These are phyloP conservation scores for Penicillium taxi DNA, from an alignment of 495 filamentous ascomycete genomes.

Conservation along the genomic window DNA sequence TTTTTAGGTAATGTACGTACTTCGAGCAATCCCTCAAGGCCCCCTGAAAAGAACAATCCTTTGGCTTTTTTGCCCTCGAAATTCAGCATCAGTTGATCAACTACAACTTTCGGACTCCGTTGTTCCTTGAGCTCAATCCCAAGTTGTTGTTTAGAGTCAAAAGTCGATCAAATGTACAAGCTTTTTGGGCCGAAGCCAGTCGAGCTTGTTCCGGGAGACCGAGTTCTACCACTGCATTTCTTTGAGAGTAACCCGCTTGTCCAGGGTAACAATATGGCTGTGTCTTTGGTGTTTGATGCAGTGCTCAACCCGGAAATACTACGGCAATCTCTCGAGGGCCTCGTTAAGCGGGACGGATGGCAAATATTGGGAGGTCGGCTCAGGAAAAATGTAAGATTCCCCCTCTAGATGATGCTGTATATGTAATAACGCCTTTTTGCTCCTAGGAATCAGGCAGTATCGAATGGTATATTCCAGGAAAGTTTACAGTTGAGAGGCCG, in stretches of 20 bases:
- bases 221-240: slow-evolving; percentile 16
- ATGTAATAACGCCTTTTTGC: background rate
- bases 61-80: no score
- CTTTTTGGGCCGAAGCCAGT: slow-evolving; percentile 11
- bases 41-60: no score
- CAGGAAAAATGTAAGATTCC: slow-evolving; percentile 29
- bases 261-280: slow-evolving; percentile 20
- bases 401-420: background rate
- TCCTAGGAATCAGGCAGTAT: slow-evolving; percentile 22
- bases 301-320: slow-evolving; percentile 40
- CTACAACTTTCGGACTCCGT: no score
- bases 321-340: slow-evolving; percentile 26
- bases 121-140: background rate
- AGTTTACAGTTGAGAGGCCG: slow-evolving; percentile 29
- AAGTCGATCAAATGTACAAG: slow-evolving; percentile 6
- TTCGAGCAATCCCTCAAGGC: background rate
- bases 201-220: slow-evolving; percentile 13
- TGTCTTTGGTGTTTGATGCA: slow-evolving; percentile 40
- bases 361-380: slow-evolving; percentile 40
- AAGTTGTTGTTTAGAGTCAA: background rate
- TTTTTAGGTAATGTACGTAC: background rate
- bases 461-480: slow-evolving; percentile 37
- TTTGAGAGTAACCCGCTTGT: slow-evolving; percentile 17
- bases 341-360: slow-evolving; percentile 37
- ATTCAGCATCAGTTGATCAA: no score